Evolutionary conservation across 2,329 filamentous ascomycete genomes (phyloP), one percentile per base, ranked within the genome.

Genomic region (Zelopaecilomyces penicillatus): DNA sequence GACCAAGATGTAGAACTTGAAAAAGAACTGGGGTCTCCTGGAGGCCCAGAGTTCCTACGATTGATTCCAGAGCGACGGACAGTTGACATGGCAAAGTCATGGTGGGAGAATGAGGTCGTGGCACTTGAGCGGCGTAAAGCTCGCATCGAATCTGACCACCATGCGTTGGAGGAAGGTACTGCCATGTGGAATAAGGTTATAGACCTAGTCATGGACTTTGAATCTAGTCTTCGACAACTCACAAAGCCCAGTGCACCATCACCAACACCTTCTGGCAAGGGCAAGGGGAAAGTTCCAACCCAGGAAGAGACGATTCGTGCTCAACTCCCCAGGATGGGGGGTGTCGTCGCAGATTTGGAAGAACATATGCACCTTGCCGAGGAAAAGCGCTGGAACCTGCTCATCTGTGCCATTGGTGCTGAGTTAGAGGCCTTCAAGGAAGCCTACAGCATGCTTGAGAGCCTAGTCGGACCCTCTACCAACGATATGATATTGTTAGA

Each of bases 341-440:
- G 57, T 3, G 74, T 82, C 4, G 72, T 83, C 9, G 53, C 56
- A 1, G 71, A 74, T 3, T 63, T 91, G 4, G 72, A 80, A 43
- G 63, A 69, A 11, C 71, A 74, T 19, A 55, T 81, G 28, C 65
- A 69, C 2, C 57, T 73, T 3, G 82, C 82, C 0, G 77, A 85
- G 48, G 65, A 70, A 1, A 76, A 76, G 45, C 72, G 74, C 11
- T 91, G 86, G 85, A 89, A 83, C 45, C 65, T 90, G 11, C 69
- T 91, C 12, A 80, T 89, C 4, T 85, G 79, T 42, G 85, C 84
- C 8, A 80, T 91, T 31, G 83, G 85, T 1, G 85, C 86, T 0
- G 86, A 87, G 59, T 57, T 85, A 2, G 80, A 83, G 47, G 82
- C 82, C 3, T 81, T 86, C 48, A 66, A 66, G 30, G 75, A 82